Conservation (phyloP, 164 flowering plant species). For the Annona squamosa region DNA sequence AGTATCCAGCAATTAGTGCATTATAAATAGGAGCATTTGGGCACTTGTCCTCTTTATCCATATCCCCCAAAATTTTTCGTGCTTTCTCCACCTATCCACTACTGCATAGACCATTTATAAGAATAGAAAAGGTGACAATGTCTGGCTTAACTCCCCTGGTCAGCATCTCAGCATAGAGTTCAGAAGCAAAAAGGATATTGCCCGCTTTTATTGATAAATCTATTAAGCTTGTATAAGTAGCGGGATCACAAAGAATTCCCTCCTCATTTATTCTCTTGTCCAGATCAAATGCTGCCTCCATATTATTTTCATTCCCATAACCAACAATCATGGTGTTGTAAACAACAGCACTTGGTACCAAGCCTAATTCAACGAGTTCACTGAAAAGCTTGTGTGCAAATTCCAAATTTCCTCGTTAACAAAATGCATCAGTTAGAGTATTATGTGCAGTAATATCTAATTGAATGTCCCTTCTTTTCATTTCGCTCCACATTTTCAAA, state of each 20-base stretch:
- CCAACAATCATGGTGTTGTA: conserved; percentile 69
- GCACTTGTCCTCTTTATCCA: conserved; percentile 32
- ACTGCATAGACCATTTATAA: conserved; percentile 55
- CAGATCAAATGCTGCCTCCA: conserved; percentile 46
- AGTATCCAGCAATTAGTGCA: conserved; percentile 54
- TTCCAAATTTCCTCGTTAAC: conserved; percentile 56
- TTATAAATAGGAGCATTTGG: conserved; percentile 56
- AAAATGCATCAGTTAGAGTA: conserved; percentile 62
- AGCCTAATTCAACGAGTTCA: conserved; percentile 53
- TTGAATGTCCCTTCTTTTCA: conserved; percentile 43
- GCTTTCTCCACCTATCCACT: conserved; percentile 60
- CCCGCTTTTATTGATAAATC: conserved; percentile 57
- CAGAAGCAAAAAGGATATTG: conserved; percentile 36
- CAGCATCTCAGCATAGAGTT: conserved; percentile 58
- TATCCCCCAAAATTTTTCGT: conserved; percentile 48
- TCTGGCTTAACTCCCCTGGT: conserved; percentile 55
- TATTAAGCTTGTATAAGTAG: conserved; percentile 63
- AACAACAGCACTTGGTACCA: conserved; percentile 42
- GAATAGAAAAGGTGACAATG: conserved; percentile 33
- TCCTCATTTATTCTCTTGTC: conserved; percentile 47
- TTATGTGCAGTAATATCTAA: conserved; percentile 46
- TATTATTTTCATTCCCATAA: conserved; percentile 42
- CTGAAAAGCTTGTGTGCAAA: conserved; percentile 41
- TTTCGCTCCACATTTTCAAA: conserved; percentile 40
- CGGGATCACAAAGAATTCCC: conserved; percentile 46